Evolutionary conservation across 2,329 filamentous ascomycete genomes (phyloP).

Genomic region (Exophiala sp.): DNA sequence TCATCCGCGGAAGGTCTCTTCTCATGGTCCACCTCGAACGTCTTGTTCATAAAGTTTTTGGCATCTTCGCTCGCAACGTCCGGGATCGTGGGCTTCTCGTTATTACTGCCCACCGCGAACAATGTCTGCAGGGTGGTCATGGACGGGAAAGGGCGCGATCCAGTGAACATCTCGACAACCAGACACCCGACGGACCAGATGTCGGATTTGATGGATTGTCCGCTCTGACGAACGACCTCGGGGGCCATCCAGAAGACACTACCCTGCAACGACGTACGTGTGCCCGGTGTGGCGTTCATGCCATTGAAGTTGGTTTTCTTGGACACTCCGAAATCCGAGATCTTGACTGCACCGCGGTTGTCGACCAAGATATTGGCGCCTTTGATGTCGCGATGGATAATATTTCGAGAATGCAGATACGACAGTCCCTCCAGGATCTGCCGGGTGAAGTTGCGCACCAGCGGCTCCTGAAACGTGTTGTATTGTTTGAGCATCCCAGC

Average conservation of each 20-base stretch:
- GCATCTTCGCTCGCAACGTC: conserved; percentile 81
- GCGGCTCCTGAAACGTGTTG: conserved; percentile 83
- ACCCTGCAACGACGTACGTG: conserved; percentile 74
- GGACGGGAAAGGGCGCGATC: conserved; percentile 90
- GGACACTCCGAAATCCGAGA: conserved; percentile 97
- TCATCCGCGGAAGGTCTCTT: conserved; percentile 88
- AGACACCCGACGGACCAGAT: conserved; percentile 97
- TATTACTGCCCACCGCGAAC: conserved; percentile 91
- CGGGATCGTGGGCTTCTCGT: conserved; percentile 81
- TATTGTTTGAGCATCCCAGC: conserved; percentile 99
- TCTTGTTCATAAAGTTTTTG: conserved; percentile 73
- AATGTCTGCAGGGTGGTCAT: conserved; percentile 96
- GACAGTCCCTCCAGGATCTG: conserved; percentile 90
- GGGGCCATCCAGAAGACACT: conserved; percentile 99
- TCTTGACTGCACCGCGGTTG: conserved; percentile 98
- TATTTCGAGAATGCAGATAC: conserved; percentile 88
- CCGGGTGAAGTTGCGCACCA: conserved; percentile 92
- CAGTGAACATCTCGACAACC: conserved; percentile 99
- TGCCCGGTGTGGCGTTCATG: conserved; percentile 68
- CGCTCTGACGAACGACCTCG: conserved; percentile 95
- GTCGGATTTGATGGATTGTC: conserved; percentile 95
- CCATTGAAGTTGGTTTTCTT: conserved; percentile 49
- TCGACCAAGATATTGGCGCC: conserved; percentile 97
- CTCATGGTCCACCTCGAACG: conserved; percentile 94
- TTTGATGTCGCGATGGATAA: conserved; percentile 98